Evolutionary conservation across 1,284 basidiomycete genomes (phyloP), one percentile per base, ranked within the genome.

Genomic region (Leccinum huronense): DNA sequence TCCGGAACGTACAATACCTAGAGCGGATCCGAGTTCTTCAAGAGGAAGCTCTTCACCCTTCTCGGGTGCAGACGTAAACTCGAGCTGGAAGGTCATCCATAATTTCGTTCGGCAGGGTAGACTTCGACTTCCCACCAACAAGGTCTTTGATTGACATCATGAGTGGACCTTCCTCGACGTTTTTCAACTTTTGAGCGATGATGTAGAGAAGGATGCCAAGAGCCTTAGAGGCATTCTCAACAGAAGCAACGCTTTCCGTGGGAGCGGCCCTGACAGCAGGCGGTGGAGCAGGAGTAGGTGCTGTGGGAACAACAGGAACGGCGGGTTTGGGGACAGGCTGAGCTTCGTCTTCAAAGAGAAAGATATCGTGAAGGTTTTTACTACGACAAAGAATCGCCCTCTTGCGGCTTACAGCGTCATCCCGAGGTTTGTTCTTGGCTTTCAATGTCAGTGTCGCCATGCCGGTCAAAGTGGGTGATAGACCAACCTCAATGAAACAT

Each of bases 141-240:
- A 98, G 90, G 75, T 99, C 96, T 80, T 98, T 98, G 84, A 99
- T 96, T 2, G 95, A 92, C 79, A 99, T 99, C 68, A 87, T 86
- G 16, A 95, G 83, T 3, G 95, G 91, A 62, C 99, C 83, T 71
- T 98, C 97, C 61, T 89, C 85, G 42, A 95, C 84, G 84, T 99
- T 99, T 89, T 99, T 99, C 74, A 99, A 83, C 81, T 99, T 98
- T 81, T 99, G 97, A 1, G 97, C 95, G 65, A 99, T 90, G 76
- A 99, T 91, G 71, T 89, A 86, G 59, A 87, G 85, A 48, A 99
- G 86, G 33, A 96, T 92, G 69, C 99, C 97, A 71, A 90, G 81
- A 6, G 97, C 94, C 79, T 94, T 95, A 98, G 83, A 1, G 97
- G 97, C 93, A 71, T 99, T 97, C 34, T 95, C 90, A 58, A 97